Percentiles rank a stretch among this genome's conserved stretches.
Evolutionary conservation across 257 asterid species (phyloP).

Genomic region (Ilex aquifolium): DNA sequence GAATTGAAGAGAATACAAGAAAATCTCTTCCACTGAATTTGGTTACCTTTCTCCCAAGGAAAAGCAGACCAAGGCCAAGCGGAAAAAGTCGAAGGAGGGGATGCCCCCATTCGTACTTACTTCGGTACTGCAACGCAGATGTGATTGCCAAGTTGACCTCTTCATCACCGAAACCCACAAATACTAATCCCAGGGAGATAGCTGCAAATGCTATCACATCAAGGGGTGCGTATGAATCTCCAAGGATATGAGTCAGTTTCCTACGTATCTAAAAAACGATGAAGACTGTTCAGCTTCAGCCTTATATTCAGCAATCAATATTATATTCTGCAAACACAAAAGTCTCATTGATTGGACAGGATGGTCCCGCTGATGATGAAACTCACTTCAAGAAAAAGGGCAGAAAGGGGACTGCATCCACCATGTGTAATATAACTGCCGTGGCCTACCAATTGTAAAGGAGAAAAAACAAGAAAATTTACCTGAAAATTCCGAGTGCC

Average conservation of each 20-base stretch:
- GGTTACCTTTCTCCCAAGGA: constrained; percentile 90
- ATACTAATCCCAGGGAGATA: constrained; percentile 77
- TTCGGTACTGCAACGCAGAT: constrained; percentile 77
- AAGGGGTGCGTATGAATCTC: constrained; percentile 66
- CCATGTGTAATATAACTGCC: too few relatives aligned
- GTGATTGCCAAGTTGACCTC: constrained; percentile 86
- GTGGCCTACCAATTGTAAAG: too few relatives aligned
- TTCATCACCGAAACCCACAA: constrained; percentile 86
- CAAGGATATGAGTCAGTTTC: constrained; percentile 59
- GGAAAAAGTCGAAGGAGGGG: constrained; percentile 80
- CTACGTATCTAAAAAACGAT: constrained; percentile 48
- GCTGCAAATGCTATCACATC: constrained; percentile 95
- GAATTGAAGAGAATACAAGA: too few relatives aligned
- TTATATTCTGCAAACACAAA: too few relatives aligned
- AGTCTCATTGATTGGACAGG: too few relatives aligned
- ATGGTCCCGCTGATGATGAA: too few relatives aligned
- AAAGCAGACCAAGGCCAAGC: constrained; percentile 90
- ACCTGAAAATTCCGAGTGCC: constrained; percentile 86
- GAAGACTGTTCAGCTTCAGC: too few relatives aligned
- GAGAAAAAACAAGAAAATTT: constrained; percentile 4
- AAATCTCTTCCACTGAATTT: background rate
- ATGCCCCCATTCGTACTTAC: constrained; percentile 78
- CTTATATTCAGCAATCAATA: too few relatives aligned
- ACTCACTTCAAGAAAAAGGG: too few relatives aligned
- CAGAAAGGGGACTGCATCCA: too few relatives aligned